Conservation (phyloP, 257 asterid genomes). For the Jaltomata sinuosa region DNA sequence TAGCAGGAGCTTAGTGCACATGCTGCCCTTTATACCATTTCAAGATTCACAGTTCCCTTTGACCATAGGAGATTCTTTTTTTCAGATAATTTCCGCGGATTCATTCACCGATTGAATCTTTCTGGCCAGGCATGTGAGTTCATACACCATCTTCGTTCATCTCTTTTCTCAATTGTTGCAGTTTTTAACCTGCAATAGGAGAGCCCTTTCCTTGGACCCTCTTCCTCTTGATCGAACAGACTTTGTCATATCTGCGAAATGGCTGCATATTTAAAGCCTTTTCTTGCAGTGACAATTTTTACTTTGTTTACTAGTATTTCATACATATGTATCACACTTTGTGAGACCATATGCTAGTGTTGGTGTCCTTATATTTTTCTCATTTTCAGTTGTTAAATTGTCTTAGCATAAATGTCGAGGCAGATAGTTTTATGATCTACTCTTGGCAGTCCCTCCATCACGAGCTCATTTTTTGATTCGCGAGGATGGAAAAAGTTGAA, state of each 20-base stretch:
- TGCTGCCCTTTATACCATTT: neutral
- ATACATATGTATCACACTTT: neutral
- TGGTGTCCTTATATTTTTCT: neutral
- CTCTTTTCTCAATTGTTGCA: conserved; percentile 1
- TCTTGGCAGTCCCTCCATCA: conserved; percentile 16
- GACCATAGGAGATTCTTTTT: neutral
- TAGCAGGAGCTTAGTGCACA: neutral
- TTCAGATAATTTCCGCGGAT: neutral
- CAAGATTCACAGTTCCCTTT: neutral
- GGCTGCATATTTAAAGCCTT: conserved; percentile 36
- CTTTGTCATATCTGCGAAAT: conserved; percentile 1
- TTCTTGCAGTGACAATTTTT: neutral
- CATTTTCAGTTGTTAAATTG: neutral
- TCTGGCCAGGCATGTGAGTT: neutral
- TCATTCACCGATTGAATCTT: neutral
- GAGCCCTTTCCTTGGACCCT: neutral
- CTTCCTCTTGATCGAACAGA: neutral
- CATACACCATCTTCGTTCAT: neutral
- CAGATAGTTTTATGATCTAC: conserved; percentile 65
- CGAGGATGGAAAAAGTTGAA: conserved; percentile 11
- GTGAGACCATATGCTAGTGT: neutral
- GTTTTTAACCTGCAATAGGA: neutral
- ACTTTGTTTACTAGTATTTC: neutral
- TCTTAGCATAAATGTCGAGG: conserved; percentile 5
- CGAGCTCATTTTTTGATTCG: conserved; percentile 26